Evolutionary conservation across 345 rosid species (phyloP).

Genomic region (Syzygium grande): DNA sequence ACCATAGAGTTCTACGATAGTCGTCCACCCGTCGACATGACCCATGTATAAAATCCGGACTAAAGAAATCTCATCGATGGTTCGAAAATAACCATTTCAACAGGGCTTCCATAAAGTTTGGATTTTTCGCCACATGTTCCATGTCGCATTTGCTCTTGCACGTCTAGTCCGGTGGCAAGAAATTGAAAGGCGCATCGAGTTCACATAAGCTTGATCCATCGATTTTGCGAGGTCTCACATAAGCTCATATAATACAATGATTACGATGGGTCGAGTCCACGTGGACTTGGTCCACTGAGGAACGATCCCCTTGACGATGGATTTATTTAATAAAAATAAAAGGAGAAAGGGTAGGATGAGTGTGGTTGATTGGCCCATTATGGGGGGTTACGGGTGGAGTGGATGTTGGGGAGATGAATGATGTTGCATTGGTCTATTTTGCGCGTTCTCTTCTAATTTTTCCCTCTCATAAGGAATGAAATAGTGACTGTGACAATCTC

Average conservation of each 20-base stretch:
- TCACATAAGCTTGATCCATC: neutral
- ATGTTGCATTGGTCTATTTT: neutral
- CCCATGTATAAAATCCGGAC: neutral
- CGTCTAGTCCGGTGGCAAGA: neutral
- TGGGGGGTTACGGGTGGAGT: neutral
- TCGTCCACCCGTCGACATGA: neutral
- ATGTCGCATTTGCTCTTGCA: neutral
- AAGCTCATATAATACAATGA: neutral
- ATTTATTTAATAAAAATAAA: neutral
- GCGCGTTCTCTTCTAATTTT: neutral
- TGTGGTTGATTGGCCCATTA: neutral
- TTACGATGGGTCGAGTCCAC: neutral
- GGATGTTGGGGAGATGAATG: neutral
- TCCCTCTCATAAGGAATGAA: neutral
- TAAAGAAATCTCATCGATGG: neutral
- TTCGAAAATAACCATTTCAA: neutral
- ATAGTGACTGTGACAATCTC: neutral
- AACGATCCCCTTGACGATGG: neutral
- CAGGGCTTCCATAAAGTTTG: neutral
- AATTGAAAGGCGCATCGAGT: neutral
- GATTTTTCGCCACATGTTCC: neutral
- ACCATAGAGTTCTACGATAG: neutral
- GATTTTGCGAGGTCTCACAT: neutral
- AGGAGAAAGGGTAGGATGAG: neutral
- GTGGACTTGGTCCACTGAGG: neutral